These are phyloP conservation scores for Botrytis medusae DNA, from an alignment of 2,329 filamentous ascomycete genomes.

Conservation along the genomic window DNA sequence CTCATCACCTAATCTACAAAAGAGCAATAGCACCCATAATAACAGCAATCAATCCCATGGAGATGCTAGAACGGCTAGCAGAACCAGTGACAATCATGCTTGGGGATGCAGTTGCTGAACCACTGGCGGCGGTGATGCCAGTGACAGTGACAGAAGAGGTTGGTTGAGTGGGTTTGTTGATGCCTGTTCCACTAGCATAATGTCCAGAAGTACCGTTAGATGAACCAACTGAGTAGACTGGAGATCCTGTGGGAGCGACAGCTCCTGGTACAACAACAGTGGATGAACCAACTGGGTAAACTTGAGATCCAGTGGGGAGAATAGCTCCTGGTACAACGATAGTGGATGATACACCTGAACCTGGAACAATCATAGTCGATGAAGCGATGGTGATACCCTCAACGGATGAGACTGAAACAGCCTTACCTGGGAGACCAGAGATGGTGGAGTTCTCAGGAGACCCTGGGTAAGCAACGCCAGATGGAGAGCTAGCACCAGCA, in stretches of 20 bases:
- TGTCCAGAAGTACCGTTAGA: neutral
- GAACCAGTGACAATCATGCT: constrained; percentile 7
- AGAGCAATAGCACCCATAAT: constrained; percentile 13
- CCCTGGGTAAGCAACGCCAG: neutral
- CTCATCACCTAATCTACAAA: constrained; percentile 13
- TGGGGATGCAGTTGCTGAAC: neutral
- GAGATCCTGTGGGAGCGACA: neutral
- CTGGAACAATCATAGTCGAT: neutral
- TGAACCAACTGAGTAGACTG: neutral
- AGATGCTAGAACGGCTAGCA: constrained; percentile 15
- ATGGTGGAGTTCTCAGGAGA: neutral
- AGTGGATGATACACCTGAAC: neutral
- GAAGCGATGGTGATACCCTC: neutral
- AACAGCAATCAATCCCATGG: neutral
- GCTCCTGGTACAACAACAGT: neutral
- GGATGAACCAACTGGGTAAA: neutral
- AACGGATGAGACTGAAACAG: neutral
- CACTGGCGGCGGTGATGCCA: neutral
- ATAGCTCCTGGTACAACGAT: neutral
- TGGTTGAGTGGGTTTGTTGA: neutral
- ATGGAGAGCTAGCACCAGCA: constrained; percentile 1
- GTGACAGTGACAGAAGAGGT: neutral
- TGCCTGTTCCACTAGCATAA: neutral
- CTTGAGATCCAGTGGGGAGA: neutral
- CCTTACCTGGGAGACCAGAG: neutral